Evolutionary conservation across 129 eudicot species (phyloP), one percentile per base, ranked within the genome.

Genomic region (Silybum marianum): DNA sequence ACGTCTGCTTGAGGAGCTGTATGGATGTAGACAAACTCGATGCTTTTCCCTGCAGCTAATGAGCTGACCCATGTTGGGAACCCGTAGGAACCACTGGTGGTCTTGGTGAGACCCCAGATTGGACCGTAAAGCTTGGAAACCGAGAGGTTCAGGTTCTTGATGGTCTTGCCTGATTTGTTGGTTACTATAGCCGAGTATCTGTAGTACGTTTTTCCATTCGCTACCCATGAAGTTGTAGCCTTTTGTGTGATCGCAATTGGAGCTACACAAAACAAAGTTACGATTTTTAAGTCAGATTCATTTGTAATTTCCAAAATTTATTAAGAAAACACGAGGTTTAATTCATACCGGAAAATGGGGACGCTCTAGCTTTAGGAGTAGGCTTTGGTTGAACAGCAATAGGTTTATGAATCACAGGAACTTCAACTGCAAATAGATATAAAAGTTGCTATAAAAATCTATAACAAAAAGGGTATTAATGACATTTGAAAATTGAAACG

Each of bases 1-100:
- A 95, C 84, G 30, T 75, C 78, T 40, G 99, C 99, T 24, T 90
- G 88, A 40, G 99, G 75, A 54, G 98, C 86, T 48, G 97, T 76
- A 75, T 92, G 98, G 74, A 95, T 89, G 85, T 95, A 95, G 26
- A 92, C 93, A 82, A 95, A 95, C 84, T 92, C 97, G 10, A 95
- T 82, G 86, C 93, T 95, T 82, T 95, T 92, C 25, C 90, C 99
- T 16, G 98, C 90, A 39, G 89, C 81, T 81, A 95, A 84, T 73
- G 91, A 82, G 80, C 85, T 88, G 44, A 86, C 58, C 99, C 99
- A 92, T 72, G 89, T 78, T 22, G 99, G 99, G 76, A 92, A 84
- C 44, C 77, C 79, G 65, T 91, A 95, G 0, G 93, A 85, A 32
- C 91, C 83, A 1, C 97, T 92, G 18, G 69, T 9, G 9, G 82